A percentile compares a stretch with the other conserved stretches of the same genome.
Conservation (phyloP, 768 basidiomycete species). For the Hericium erinaceus region DNA sequence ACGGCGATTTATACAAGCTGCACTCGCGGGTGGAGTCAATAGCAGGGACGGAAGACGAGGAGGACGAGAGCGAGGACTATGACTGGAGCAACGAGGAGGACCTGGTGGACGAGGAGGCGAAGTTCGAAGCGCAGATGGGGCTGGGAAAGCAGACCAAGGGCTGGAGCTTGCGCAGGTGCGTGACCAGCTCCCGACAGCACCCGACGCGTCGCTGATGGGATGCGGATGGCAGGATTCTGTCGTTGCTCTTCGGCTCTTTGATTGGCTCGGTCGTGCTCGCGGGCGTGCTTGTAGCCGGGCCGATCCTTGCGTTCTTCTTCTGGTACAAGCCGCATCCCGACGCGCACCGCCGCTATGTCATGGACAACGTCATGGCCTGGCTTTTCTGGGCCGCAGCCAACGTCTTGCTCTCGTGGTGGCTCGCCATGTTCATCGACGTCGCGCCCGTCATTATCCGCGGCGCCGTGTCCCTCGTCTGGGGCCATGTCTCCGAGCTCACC, state of each 20-base stretch:
- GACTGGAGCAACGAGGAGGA: slow-evolving; percentile 80
- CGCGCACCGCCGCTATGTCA: slow-evolving; percentile 47
- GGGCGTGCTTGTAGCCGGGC: slow-evolving; percentile 49
- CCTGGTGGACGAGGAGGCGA: slow-evolving; percentile 58
- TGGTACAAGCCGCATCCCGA: slow-evolving; percentile 59
- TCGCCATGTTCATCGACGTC: slow-evolving; percentile 64
- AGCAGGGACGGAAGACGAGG: slow-evolving; percentile 48
- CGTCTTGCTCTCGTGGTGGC: slow-evolving; percentile 68
- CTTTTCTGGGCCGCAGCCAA: slow-evolving; percentile 78
- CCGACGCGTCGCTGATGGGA: not conserved
- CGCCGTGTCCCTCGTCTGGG: slow-evolving; percentile 55
- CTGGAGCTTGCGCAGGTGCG: slow-evolving; percentile 49
- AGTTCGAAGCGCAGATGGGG: slow-evolving; percentile 55
- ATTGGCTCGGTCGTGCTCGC: slow-evolving; percentile 65
- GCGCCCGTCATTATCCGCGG: slow-evolving; percentile 46
- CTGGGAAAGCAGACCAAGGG: slow-evolving; percentile 30
- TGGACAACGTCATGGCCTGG: slow-evolving; percentile 67
- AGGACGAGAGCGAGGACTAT: slow-evolving; percentile 47
- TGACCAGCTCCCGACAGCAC: not conserved
- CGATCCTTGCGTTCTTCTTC: slow-evolving; percentile 55
- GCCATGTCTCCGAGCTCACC: slow-evolving; percentile 61
- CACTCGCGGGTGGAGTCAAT: slow-evolving; percentile 33
- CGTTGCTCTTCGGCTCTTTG: slow-evolving; percentile 56
- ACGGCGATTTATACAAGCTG: slow-evolving; percentile 5
- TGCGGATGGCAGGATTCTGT: not conserved